Evolutionary conservation across 352 stramenopile species (phyloP), one percentile per base, ranked within the genome.

Genomic region (Pythium dissimile): DNA sequence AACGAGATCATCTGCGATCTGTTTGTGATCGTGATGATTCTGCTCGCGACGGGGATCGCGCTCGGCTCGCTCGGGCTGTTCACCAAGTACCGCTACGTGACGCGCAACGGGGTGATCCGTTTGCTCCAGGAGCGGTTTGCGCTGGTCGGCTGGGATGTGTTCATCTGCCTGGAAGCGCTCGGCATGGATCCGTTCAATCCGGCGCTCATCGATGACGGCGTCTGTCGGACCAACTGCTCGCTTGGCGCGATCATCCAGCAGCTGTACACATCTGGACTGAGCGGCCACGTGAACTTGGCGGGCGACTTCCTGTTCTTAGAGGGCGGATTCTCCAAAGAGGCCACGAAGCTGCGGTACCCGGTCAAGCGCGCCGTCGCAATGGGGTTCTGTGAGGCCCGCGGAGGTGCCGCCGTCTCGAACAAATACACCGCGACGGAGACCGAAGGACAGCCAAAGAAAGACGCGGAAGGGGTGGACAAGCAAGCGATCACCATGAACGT

Each of bases 1-100:
- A 79, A 56, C 39, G 71, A 84, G 41, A 67, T 80, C 54, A 64
- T 76, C 7, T 80, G 70, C 47, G 73, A 83, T 37, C 59, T 75
- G 39, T 59, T 76, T 18, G 62, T 76, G 18, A 62, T 72, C 18
- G 23, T 70, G 1, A 45, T 32, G 2, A 47, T 69, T 8, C 47
- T 72, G 13, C 63, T 70, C 12, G 16, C 28, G 3, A 44, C 59
- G 6, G 66, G 59, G 6, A 43, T 60, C 37, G 21, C 52, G 9
- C 16, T 69, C 3, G 46, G 51, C 16, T 46, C 53, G 8, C 23
- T 73, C 23, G 27, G 67, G 18, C 46, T 79, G 9, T 30, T 64
- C 23, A 76, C 66, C 4, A 57, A 54, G 20, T 78, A 74, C 44
- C 58, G 62, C 15, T 45, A 60, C 53, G 42, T 64, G 11, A 49